A percentile compares a stretch with the other conserved stretches of the same genome.
phyloP scores from a whole-genome alignment of 305 asterid species.

The Nicotiana rustica region DNA sequence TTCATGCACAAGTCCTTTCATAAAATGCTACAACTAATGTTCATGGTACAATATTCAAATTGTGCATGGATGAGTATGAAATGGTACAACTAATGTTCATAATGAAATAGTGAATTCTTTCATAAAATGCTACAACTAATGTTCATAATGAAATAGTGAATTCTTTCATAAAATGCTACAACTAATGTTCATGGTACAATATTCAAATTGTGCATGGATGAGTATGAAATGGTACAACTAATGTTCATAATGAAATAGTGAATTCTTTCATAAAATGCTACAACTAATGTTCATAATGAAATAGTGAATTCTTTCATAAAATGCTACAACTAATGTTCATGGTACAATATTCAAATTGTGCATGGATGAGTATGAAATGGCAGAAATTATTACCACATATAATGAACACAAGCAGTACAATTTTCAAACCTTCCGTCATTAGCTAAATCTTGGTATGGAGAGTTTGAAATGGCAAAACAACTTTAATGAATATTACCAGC shows the following conservation, averaged over 20 bases:
- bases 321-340: neutral
- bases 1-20: neutral
- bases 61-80: neutral
- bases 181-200: neutral
- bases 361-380: neutral
- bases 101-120: neutral
- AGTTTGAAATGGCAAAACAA: neutral
- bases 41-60: neutral
- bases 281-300: neutral
- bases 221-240: neutral
- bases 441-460: neutral
- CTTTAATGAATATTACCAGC: neutral
- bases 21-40: neutral
- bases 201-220: neutral
- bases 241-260: neutral
- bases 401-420: neutral
- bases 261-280: neutral
- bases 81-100: too few relatives aligned
- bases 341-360: neutral
- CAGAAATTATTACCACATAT: neutral
- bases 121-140: neutral
- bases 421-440: neutral
- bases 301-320: neutral
- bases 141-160: neutral
- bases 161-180: neutral